These are phyloP conservation scores for Larix sibirica DNA, from an alignment of 83 land plant species.

Conservation along the genomic window DNA sequence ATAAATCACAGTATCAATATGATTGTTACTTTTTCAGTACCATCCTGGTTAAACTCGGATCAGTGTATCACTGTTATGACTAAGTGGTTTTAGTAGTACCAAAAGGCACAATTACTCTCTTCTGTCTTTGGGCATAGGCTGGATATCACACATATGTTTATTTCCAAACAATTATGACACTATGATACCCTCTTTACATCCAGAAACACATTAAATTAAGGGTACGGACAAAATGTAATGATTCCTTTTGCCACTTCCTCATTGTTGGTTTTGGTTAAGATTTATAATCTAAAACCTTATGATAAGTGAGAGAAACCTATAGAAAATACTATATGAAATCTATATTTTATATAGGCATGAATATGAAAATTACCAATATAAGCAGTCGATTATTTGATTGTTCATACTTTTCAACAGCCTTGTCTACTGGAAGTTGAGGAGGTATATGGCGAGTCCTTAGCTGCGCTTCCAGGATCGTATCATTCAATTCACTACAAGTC, in stretches of 20 bases:
- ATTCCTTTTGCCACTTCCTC: too few relatives aligned
- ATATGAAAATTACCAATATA: slow-evolving; percentile 31
- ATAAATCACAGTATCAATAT: background rate
- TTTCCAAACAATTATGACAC: background rate
- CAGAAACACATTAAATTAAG: background rate
- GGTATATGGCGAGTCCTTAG: slow-evolving; percentile 47
- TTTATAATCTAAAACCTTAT: background rate
- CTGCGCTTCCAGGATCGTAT: slow-evolving; percentile 51
- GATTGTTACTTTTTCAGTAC: background rate
- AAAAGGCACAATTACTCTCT: background rate
- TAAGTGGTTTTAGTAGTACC: background rate
- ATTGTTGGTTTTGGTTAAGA: too few relatives aligned
- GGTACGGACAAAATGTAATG: too few relatives aligned
- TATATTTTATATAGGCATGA: background rate
- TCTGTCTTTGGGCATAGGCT: background rate
- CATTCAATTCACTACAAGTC: slow-evolving; percentile 50
- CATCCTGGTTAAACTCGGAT: background rate
- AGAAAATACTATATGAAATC: too few relatives aligned
- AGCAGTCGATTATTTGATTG: slow-evolving; percentile 44
- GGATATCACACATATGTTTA: background rate
- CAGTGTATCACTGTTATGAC: background rate
- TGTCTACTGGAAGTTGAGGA: slow-evolving; percentile 38
- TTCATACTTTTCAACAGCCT: slow-evolving; percentile 33
- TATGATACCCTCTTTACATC: background rate
- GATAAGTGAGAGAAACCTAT: background rate